Evolutionary conservation across 164 flowering plant species (phyloP).

Genomic region (Berberis thunbergii): DNA sequence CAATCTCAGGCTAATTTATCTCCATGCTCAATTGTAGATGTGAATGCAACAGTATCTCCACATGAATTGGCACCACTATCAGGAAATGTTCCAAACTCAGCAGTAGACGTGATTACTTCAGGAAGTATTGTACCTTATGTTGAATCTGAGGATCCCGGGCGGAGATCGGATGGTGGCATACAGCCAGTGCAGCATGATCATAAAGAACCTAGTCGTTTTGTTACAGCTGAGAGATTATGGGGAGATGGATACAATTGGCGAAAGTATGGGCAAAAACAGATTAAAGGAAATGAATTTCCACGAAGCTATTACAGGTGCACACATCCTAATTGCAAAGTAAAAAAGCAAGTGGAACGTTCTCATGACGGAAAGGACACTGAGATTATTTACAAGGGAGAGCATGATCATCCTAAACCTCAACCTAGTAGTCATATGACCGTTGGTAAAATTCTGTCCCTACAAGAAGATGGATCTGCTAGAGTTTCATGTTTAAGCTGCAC

Average conservation of each 20-base stretch:
- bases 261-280: constrained; percentile 77
- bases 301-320: constrained; percentile 83
- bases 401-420: constrained; percentile 85
- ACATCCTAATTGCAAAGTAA: constrained; percentile 76
- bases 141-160: background rate
- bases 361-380: constrained; percentile 72
- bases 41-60: constrained; percentile 11
- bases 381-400: constrained; percentile 65
- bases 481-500: constrained; percentile 23
- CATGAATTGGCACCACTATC: constrained; percentile 26
- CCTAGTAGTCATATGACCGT: constrained; percentile 48
- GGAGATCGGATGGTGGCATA: constrained; percentile 9
- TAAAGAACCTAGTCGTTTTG: constrained; percentile 28
- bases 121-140: background rate
- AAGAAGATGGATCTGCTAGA: constrained; percentile 49
- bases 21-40: constrained; percentile 26
- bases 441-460: constrained; percentile 38
- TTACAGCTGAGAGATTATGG: constrained; percentile 36
- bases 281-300: constrained; percentile 75
- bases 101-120: constrained; percentile 4
- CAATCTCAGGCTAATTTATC: constrained; percentile 22
- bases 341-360: constrained; percentile 70
- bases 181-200: constrained; percentile 33
- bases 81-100: constrained; percentile 10
- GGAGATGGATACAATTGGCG: constrained; percentile 87